These are phyloP conservation scores for Nakazawaea ernobii DNA, from an alignment of 805 yeast species.

Conservation along the genomic window DNA sequence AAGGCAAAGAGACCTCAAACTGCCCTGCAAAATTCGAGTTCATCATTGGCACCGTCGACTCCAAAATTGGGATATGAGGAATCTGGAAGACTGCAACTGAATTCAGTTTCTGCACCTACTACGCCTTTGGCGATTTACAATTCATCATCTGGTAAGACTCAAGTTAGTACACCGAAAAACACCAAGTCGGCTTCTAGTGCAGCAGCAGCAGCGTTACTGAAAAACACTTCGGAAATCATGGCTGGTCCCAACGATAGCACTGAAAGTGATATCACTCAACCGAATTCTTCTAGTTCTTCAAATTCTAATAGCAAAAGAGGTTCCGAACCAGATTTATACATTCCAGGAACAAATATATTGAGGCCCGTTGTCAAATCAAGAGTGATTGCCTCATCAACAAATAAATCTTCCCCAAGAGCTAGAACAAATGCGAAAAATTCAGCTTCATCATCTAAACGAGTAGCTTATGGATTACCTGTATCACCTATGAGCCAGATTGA, in stretches of 20 bases:
- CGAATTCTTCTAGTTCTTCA: conserved; percentile 1
- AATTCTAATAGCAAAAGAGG: not conserved
- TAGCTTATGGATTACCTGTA: conserved; percentile 14
- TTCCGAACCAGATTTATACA: conserved; percentile 16
- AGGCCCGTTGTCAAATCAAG: conserved; percentile 42
- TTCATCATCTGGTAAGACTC: not conserved
- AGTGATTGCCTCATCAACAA: conserved; percentile 11
- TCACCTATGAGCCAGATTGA: conserved; percentile 50
- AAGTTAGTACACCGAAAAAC: not conserved
- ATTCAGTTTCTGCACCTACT: not conserved
- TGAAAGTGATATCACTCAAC: not conserved
- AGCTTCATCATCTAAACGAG: not conserved
- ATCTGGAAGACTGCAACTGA: not conserved
- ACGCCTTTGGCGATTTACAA: conserved; percentile 1
- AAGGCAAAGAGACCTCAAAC: not conserved
- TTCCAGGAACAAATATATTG: conserved; percentile 56
- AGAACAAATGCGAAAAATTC: conserved; percentile 16
- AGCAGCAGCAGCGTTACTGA: conserved; percentile 17
- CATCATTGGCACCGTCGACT: conserved; percentile 1
- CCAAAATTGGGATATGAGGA: conserved; percentile 1
- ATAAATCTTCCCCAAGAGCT: conserved; percentile 2
- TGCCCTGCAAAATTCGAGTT: not conserved
- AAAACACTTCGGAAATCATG: conserved; percentile 9
- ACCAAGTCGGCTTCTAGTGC: conserved; percentile 13
- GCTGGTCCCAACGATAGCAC: not conserved